Base-by-base conservation (phyloP, 306 rosid genomes). In the Cajanus cajan region DNA sequence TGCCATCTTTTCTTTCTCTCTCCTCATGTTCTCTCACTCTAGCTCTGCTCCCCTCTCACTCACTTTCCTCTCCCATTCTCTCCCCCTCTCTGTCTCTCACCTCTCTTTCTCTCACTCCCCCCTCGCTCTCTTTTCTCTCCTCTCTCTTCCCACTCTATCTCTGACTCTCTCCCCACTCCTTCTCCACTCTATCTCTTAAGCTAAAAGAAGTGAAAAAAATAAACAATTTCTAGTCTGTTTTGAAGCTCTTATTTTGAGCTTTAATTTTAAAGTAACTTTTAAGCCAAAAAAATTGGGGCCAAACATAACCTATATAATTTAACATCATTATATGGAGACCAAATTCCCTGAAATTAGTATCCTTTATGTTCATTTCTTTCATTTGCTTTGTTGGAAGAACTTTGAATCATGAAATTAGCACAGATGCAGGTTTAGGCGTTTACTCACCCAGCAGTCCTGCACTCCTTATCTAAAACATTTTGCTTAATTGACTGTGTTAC, bases 261-360 rank as follows among this genome's bases (percentile, higher is more conserved):
- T 48, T n/a, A 48, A 48, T 6, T 48, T 48, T 48, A 6, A 48
- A 48, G 54, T 4, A 48, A 48, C 21, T 48, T 15, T 15, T 48
- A 48, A 48, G 54, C 8, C 21, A 45, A 45, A 45, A 4, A 4
- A 45, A 13, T 3, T 13, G 13, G 52, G 52, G 52, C 7, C 52
- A 48, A 15, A n/a, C 54, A 48, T 48, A 48, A 48, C 19, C 61
- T 64, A 68, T 45, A 68, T 21, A 48, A 36, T 48, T 62, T 37
- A 51, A 16, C 8, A 44, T 19, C 19, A 81, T 67, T 68, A 57
- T 24, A 59, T 11, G 71, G 34, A 79, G 39, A 50, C 51, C 76
- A 45, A 76, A 80, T 76, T 62, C 77, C 63, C 25, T 39, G 72
- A 78, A 64, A 55, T 4, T 73, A 44, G 18, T 14, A 58, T 33